These are phyloP conservation scores for Candida nanaspora DNA, from an alignment of 805 yeast genomes.

Conservation along the genomic window DNA sequence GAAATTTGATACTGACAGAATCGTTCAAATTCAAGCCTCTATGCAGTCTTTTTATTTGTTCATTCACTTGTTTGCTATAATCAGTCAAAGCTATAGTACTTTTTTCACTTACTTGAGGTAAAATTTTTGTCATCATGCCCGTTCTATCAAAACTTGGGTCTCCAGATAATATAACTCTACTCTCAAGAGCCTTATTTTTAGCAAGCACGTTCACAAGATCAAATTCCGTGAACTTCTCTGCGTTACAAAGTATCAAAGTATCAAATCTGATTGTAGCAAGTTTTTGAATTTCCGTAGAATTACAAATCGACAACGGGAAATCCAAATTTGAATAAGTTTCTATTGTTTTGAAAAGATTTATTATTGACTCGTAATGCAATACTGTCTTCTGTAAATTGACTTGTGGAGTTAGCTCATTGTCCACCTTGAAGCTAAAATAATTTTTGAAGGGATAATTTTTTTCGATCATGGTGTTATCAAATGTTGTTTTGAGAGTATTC, in stretches of 20 bases:
- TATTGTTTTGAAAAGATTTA: no score
- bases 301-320: not conserved
- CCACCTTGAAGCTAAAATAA: not conserved
- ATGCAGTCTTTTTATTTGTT: not conserved
- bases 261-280: not conserved
- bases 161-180: slow-evolving; percentile 29
- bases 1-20: not conserved
- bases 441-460: not conserved
- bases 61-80: not conserved
- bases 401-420: not conserved
- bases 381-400: not conserved
- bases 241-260: not conserved
- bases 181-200: slow-evolving; percentile 19
- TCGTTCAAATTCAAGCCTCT: not conserved
- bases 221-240: not conserved
- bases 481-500: slow-evolving; percentile 7
- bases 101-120: not conserved
- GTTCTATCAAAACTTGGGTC: slow-evolving; percentile 13
- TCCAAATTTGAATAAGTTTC: not conserved
- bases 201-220: not conserved
- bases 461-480: not conserved
- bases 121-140: not conserved
- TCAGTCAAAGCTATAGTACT: not conserved
- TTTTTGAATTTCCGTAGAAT: not conserved
- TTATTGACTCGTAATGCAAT: not conserved